These are phyloP conservation scores for Russula sp. DNA, from an alignment of 768 basidiomycete species.

Conservation along the genomic window DNA sequence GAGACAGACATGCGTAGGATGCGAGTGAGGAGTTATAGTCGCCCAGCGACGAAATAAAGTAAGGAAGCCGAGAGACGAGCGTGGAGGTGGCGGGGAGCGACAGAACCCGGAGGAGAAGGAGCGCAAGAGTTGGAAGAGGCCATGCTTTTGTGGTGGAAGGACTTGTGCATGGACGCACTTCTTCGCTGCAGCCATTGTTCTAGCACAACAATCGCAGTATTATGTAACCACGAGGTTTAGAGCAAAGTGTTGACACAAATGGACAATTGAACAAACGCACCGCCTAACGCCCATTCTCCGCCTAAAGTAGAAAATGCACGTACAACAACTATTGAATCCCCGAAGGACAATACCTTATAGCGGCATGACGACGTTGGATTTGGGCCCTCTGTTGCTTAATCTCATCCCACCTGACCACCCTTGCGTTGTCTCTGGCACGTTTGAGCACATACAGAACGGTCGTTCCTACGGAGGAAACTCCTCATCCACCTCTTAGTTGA, in stretches of 20 bases:
- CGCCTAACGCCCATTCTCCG: not conserved
- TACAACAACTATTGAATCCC: not conserved
- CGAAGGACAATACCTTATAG: not conserved
- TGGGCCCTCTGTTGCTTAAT: not conserved
- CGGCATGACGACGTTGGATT: not conserved
- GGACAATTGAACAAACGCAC: not conserved
- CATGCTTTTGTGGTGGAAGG: slow-evolving; percentile 16
- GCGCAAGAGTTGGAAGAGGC: not conserved
- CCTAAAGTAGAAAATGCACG: not conserved
- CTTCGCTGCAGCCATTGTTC: slow-evolving; percentile 6
- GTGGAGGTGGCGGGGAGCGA: slow-evolving; percentile 12
- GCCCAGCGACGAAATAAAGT: slow-evolving; percentile 20
- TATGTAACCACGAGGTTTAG: not conserved
- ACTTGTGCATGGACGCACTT: not conserved
- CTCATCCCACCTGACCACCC: not conserved
- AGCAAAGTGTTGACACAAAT: not conserved
- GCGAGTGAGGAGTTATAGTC: slow-evolving; percentile 8
- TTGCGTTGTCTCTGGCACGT: not conserved
- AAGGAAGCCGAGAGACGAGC: not conserved
- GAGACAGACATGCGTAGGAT: slow-evolving; percentile 25
- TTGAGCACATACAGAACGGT: not conserved
- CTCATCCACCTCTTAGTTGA: not conserved
- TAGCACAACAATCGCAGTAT: not conserved
- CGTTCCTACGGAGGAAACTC: not conserved
- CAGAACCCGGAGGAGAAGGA: slow-evolving; percentile 7